A percentile compares a stretch with the other conserved stretches of the same genome.
Conservation (phyloP, 106 monocot genomes). For the Apostasia shenzhenica region DNA sequence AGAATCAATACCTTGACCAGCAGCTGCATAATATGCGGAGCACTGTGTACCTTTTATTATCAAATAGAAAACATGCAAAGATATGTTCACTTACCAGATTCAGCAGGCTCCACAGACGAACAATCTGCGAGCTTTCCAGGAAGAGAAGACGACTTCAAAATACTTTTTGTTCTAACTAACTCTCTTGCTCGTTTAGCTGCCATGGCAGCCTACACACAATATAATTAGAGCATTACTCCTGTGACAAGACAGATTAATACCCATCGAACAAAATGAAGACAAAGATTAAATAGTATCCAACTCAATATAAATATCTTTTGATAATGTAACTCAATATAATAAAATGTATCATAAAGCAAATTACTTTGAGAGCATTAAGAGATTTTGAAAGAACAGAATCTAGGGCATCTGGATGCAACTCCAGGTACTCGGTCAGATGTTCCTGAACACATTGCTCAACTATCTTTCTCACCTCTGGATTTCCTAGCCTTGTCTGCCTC, state of each 20-base stretch:
- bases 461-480: conserved; percentile 88
- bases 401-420: conserved; percentile 77
- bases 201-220: conserved; percentile 71
- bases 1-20: background rate
- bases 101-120: conserved; percentile 77
- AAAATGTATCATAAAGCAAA: background rate
- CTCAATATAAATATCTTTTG: background rate
- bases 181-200: conserved; percentile 95
- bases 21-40: background rate
- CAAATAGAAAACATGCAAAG: background rate
- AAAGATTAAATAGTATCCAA: background rate
- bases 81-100: conserved; percentile 56
- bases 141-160: conserved; percentile 93
- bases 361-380: conserved; percentile 92
- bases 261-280: background rate
- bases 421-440: conserved; percentile 81
- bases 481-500: conserved; percentile 86
- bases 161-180: conserved; percentile 89
- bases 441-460: conserved; percentile 97
- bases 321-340: background rate
- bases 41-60: background rate
- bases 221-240: conserved; percentile 3
- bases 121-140: conserved; percentile 97
- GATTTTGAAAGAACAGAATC: conserved; percentile 87
- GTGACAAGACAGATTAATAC: background rate